A percentile compares a stretch with the other conserved stretches of the same genome.
phyloP scores from a whole-genome alignment of 768 basidiomycete genomes.

The Filobasidium wieringae region DNA sequence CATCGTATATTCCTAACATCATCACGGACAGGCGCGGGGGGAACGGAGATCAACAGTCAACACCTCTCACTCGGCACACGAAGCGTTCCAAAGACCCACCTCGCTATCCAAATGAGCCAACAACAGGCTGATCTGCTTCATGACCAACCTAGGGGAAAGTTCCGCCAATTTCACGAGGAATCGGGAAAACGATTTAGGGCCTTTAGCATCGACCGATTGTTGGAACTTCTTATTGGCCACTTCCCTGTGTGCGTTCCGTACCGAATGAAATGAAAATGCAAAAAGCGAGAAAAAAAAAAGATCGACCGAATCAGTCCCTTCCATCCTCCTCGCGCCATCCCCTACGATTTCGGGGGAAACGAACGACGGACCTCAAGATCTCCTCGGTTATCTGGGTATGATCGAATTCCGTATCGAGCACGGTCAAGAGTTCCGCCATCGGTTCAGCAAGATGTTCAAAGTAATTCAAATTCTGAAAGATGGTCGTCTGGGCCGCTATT shows the following conservation, averaged over 20 bases:
- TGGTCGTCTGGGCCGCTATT: constrained; percentile 60
- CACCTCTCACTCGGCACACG: not conserved
- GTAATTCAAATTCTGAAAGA: constrained; percentile 85
- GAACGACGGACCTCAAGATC: constrained; percentile 49
- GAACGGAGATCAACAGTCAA: not conserved
- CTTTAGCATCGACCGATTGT: constrained; percentile 66
- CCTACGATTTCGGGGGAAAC: constrained; percentile 10
- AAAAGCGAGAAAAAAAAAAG: not conserved
- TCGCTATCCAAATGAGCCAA: constrained; percentile 83
- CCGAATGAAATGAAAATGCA: not conserved
- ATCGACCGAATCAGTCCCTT: not conserved
- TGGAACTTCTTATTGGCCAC: constrained; percentile 65
- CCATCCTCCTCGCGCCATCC: no score
- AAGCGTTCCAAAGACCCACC: constrained; percentile 41
- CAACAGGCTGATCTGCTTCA: constrained; percentile 81
- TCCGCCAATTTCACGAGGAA: constrained; percentile 77
- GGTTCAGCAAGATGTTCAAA: constrained; percentile 88
- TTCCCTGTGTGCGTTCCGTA: constrained; percentile 46
- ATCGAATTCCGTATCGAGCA: constrained; percentile 75
- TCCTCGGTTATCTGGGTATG: constrained; percentile 82
- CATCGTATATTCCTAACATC: constrained; percentile 83
- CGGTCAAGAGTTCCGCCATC: constrained; percentile 76
- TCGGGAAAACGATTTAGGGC: constrained; percentile 67
- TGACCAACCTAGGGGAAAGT: constrained; percentile 60
- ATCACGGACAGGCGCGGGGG: not conserved